Evolutionary conservation across 2,329 filamentous ascomycete species (phyloP).

Genomic region (Fusarium verticillioides): DNA sequence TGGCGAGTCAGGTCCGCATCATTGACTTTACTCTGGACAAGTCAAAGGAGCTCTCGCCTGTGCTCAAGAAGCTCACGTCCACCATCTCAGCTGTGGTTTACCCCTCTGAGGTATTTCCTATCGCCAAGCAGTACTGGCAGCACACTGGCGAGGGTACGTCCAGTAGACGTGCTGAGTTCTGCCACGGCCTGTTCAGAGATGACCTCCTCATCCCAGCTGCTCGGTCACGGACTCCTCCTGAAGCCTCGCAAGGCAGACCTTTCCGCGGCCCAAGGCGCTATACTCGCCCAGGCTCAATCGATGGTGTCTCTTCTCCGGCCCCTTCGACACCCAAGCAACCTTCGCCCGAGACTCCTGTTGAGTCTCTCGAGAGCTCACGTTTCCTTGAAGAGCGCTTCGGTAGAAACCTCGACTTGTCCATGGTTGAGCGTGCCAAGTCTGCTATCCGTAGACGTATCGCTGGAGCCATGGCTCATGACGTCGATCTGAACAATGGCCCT

Average conservation of each 20-base stretch:
- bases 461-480: slow-evolving; percentile 80
- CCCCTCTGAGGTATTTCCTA: slow-evolving; percentile 70
- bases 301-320: slow-evolving; percentile 26
- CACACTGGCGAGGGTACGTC: slow-evolving; percentile 94
- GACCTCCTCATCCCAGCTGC: slow-evolving; percentile 62
- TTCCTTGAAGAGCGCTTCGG: slow-evolving; percentile 97
- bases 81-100: slow-evolving; percentile 78
- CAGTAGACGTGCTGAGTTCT: slow-evolving; percentile 91
- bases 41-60: slow-evolving; percentile 61
- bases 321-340: slow-evolving; percentile 22
- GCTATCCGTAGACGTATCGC: slow-evolving; percentile 90
- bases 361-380: slow-evolving; percentile 73
- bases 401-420: slow-evolving; percentile 83
- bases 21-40: slow-evolving; percentile 72
- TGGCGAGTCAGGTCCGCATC: slow-evolving; percentile 61
- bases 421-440: slow-evolving; percentile 83
- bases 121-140: slow-evolving; percentile 97
- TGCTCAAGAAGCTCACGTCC: slow-evolving; percentile 66
- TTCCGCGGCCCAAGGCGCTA: slow-evolving; percentile 84
- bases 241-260: slow-evolving; percentile 46
- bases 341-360: slow-evolving; percentile 45
- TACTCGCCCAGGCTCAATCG: slow-evolving; percentile 65
- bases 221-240: slow-evolving; percentile 41
- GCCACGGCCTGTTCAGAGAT: slow-evolving; percentile 77
- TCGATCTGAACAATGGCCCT: slow-evolving; percentile 58